Percentiles rank a stretch among this genome's conserved stretches.
phyloP scores from a whole-genome alignment of 164 flowering plant species.

The Buxus sempervirens region DNA sequence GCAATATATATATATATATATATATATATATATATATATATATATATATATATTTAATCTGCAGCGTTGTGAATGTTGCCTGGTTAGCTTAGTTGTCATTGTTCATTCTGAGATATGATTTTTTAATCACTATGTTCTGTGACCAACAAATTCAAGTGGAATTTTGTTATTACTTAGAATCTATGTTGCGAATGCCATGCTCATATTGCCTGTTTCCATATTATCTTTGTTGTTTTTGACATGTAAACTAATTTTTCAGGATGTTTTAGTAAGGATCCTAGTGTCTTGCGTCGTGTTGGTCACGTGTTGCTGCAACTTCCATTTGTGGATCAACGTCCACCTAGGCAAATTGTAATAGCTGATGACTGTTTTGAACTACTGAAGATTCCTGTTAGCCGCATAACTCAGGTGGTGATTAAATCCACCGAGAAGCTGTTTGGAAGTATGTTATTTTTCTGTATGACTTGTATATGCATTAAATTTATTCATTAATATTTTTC shows the following conservation, averaged over 20 bases:
- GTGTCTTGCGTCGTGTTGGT: constrained; percentile 71
- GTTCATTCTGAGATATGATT: no score
- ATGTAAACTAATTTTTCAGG: constrained; percentile 40
- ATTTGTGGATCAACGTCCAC: constrained; percentile 60
- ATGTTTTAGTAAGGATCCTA: constrained; percentile 88
- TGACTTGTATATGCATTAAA: neutral
- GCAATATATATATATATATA: no score
- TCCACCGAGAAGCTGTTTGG: constrained; percentile 86
- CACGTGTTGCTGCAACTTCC: constrained; percentile 80
- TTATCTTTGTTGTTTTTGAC: neutral
- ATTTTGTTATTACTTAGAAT: no score
- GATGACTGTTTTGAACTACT: constrained; percentile 73
- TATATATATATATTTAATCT: no score
- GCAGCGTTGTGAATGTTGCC: no score
- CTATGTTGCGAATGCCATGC: neutral
- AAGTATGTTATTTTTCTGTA: constrained; percentile 51
- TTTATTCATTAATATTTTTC: constrained; percentile 6
- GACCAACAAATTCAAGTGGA: neutral
- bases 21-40: no score
- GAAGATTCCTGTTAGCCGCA: constrained; percentile 46
- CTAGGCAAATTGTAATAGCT: constrained; percentile 67
- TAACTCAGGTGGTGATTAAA: constrained; percentile 57
- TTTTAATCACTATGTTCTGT: neutral
- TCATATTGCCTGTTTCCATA: neutral
- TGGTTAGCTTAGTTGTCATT: neutral